A percentile compares a stretch with the other conserved stretches of the same genome.
phyloP scores from a whole-genome alignment of 495 filamentous ascomycete species.

The Aspergillus ostianus region DNA sequence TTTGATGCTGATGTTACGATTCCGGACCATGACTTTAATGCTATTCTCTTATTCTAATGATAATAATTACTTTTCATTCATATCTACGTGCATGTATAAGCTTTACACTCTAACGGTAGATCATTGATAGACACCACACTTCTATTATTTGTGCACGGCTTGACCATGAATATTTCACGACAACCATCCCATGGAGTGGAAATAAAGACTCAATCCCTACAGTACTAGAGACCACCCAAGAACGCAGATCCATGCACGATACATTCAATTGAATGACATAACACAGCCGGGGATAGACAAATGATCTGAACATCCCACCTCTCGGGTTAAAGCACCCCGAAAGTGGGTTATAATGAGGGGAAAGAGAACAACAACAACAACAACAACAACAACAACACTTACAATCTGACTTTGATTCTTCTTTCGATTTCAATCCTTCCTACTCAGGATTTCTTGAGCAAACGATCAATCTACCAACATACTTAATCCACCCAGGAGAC shows the following conservation, averaged over 20 bases:
- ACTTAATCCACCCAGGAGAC: not conserved
- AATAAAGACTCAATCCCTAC: not conserved
- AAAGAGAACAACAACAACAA: not conserved
- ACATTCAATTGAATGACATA: not conserved
- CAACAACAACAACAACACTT: not conserved
- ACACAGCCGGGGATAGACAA: no score
- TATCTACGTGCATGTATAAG: not conserved
- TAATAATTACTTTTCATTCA: not conserved
- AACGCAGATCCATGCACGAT: not conserved
- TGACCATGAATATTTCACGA: not conserved
- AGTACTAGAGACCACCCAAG: not conserved
- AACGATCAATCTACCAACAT: not conserved
- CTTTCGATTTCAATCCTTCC: not conserved
- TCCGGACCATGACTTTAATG: not conserved
- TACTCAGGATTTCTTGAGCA: not conserved
- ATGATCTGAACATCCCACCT: not conserved
- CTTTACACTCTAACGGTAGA: not conserved
- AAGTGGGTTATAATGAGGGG: slow-evolving; percentile 13
- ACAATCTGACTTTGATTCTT: not conserved
- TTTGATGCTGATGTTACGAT: not conserved
- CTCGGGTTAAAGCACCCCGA: slow-evolving; percentile 29
- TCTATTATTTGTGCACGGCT: not conserved
- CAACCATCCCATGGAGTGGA: not conserved
- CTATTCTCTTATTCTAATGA: not conserved
- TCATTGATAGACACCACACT: not conserved